Base-by-base conservation (phyloP, 2,329 filamentous ascomycete species). In the Fusarium metavorans region DNA sequence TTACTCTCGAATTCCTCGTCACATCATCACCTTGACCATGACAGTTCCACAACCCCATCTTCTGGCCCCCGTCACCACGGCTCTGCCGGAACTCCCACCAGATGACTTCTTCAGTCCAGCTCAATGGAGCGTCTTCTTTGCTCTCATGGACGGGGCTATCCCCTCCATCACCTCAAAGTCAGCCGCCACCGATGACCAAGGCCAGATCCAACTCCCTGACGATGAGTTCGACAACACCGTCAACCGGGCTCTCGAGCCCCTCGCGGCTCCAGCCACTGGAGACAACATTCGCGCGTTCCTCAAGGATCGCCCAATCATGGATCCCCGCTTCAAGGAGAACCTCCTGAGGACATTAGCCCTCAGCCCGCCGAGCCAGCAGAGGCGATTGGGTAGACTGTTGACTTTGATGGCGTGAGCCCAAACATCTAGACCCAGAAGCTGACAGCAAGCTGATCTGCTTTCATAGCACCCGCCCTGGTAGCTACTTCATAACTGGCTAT, bases 401-500 rank as follows among this genome's bases (percentile, higher is more conserved):
- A 77, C 75, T 18, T 48, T 85, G 14, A 77, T 90, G 62, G 82
- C 83, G 88, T 89, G 80, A 82, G 86, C 80, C 39, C 54, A 23
- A 43, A n/a, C n/a, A 58, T n/a, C 16, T 32, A 25, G 35, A 41
- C 23, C 39, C 30, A 14, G 32, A 52, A 35, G 13, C 23, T 34
- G 35, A 35, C 27, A 39, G 30, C 30, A 25, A 48, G 27, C 64
- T 70, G 62, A 69, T 54, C 14, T 66, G 9, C 25, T 20, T 18
- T 39, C n/a, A 27, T 80, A 93, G 91, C 70, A 91, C 91, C 25
- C 88, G 89, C 37, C 80, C 88, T 5, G 92, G 92, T 30, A 90
- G 91, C 30, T 82, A 93, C 20, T 80, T 93, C 7, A 84, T 94
- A 56, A 95, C 93, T 0, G 92, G 93, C n/a, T 89, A 91, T 79